Evolutionary conservation across 2,329 filamentous ascomycete species (phyloP).

Genomic region (Aureobasidium uvarum): DNA sequence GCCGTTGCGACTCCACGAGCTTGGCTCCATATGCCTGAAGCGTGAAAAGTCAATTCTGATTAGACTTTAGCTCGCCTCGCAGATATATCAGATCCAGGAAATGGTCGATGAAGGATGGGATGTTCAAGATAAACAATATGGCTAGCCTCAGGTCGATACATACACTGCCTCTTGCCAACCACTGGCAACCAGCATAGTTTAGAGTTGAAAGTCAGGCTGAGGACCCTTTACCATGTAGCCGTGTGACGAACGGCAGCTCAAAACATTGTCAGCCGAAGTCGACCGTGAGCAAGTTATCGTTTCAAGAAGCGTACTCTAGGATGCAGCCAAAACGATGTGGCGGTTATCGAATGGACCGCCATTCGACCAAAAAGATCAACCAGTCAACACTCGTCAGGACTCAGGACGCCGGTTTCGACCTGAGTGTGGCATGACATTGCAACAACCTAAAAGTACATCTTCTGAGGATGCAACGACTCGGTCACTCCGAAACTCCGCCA

Average conservation of each 20-base stretch:
- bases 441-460: background rate
- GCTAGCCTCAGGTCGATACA: background rate
- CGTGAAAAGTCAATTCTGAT: slow-evolving; percentile 13
- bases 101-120: background rate
- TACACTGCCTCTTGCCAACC: background rate
- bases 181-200: background rate
- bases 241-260: background rate
- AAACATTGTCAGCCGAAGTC: slow-evolving; percentile 5
- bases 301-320: slow-evolving; percentile 14
- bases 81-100: background rate
- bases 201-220: background rate
- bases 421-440: background rate
- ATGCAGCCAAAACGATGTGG: background rate
- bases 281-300: slow-evolving; percentile 7
- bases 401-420: background rate
- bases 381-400: background rate
- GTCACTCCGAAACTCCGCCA: background rate
- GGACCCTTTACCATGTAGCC: background rate
- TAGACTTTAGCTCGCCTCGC: background rate
- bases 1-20: slow-evolving; percentile 15
- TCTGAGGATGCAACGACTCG: background rate
- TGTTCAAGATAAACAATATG: background rate
- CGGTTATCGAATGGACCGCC: background rate
- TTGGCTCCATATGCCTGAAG: background rate
- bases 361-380: background rate